Conservation (phyloP, 345 rosid species). For the thale cress (Arabidopsis thaliana) region TAIR10.1 NC_003070.9:29926501-29927000, state of each 20-base stretch:
- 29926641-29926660: constrained; percentile 15
- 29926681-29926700: neutral
- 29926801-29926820: constrained; percentile 42
- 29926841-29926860: neutral
- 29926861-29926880: neutral
- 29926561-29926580: constrained; percentile 28
- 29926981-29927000: constrained; percentile 45
- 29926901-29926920: neutral
- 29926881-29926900: neutral
- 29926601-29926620: neutral
- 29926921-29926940: constrained; percentile 25
- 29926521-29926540: constrained; percentile 43
- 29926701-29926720: neutral
- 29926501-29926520: constrained; percentile 19
- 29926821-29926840: constrained; percentile 31
- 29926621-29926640: constrained; percentile 14
- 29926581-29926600: constrained; percentile 29
- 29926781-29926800: constrained; percentile 24
- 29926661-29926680: constrained; percentile 8
- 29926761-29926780: neutral
- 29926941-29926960: neutral
- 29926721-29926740: constrained; percentile 24
- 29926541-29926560: constrained; percentile 4
- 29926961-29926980: constrained; percentile 46
- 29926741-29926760: constrained; percentile 16